phyloP scores from a whole-genome alignment of 352 stramenopile species.

The Phytophthora boehmeriae region DNA sequence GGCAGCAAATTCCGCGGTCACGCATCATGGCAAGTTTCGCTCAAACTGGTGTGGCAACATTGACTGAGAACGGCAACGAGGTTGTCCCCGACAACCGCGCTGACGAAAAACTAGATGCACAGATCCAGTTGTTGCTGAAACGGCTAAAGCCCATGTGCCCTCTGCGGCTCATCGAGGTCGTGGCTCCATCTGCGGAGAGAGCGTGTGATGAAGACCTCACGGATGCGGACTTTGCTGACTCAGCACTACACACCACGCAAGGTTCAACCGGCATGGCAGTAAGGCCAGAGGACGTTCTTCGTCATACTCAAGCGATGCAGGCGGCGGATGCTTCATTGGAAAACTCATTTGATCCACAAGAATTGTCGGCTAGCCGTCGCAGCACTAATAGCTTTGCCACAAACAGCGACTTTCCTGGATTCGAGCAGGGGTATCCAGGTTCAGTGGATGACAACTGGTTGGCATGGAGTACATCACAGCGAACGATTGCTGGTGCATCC shows the following conservation, averaged over 20 bases:
- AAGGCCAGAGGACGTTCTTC: conserved; percentile 27
- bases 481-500: conserved; percentile 14
- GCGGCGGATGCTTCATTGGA: neutral
- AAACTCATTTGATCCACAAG: conserved; percentile 22
- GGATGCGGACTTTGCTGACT: conserved; percentile 74
- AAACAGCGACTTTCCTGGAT: conserved; percentile 23
- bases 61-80: conserved; percentile 17
- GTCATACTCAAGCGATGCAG: conserved; percentile 9
- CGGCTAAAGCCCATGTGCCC: conserved; percentile 52
- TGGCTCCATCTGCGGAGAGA: conserved; percentile 48
- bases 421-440: conserved; percentile 35
- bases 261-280: conserved; percentile 40
- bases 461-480: conserved; percentile 49
- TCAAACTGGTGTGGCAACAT: conserved; percentile 37
- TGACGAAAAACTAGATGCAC: conserved; percentile 57
- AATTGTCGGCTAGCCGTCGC: conserved; percentile 8
- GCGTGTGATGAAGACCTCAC: conserved; percentile 61
- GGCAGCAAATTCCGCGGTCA: conserved; percentile 57
- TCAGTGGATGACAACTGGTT: conserved; percentile 53
- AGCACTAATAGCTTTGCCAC: conserved; percentile 5
- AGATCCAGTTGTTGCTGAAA: conserved; percentile 59
- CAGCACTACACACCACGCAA: conserved; percentile 50
- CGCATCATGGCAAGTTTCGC: conserved; percentile 60
- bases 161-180: conserved; percentile 58
- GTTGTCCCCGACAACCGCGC: conserved; percentile 35